phyloP scores from a whole-genome alignment of 164 flowering plant genomes.

The Tinospora cordifolia region DNA sequence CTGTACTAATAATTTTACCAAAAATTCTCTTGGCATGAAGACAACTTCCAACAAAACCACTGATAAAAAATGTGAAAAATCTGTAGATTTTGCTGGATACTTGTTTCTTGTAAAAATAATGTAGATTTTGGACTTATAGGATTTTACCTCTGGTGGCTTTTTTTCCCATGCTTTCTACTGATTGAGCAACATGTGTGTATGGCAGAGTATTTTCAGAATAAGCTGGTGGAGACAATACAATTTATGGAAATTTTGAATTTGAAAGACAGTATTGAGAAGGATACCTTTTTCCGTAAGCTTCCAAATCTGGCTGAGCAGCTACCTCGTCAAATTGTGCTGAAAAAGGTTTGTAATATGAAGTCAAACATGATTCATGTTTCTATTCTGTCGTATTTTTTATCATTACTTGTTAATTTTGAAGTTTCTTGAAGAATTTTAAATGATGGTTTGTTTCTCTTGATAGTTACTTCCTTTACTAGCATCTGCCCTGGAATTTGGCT shows the following conservation, averaged over 20 bases:
- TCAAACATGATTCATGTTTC: not conserved
- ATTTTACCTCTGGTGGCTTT: too few species aligned
- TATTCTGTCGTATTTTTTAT: slow-evolving; percentile 1
- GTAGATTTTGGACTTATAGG: too few species aligned
- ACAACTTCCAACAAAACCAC: too few species aligned
- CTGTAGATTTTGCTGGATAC: too few species aligned
- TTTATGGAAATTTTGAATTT: slow-evolving; percentile 92
- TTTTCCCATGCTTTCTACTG: not conserved
- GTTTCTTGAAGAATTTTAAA: not conserved
- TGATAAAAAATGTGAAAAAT: too few species aligned
- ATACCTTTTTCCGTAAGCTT: slow-evolving; percentile 93
- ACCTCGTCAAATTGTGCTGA: slow-evolving; percentile 87
- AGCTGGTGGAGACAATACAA: slow-evolving; percentile 95
- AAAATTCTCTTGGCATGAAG: too few species aligned
- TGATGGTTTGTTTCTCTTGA: slow-evolving; percentile 11
- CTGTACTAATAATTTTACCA: too few species aligned
- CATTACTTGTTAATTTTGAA: not conserved
- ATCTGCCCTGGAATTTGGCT: slow-evolving; percentile 94
- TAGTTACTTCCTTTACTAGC: slow-evolving; percentile 93
- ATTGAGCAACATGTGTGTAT: slow-evolving; percentile 15
- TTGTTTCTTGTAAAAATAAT: too few species aligned
- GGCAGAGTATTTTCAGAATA: slow-evolving; percentile 96
- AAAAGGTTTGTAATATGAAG: slow-evolving; percentile 50
- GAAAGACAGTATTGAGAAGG: slow-evolving; percentile 98
- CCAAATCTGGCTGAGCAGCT: slow-evolving; percentile 96